These are phyloP conservation scores for Trichoderma cornu-damae DNA, from an alignment of 2,329 filamentous ascomycete genomes.

Conservation along the genomic window DNA sequence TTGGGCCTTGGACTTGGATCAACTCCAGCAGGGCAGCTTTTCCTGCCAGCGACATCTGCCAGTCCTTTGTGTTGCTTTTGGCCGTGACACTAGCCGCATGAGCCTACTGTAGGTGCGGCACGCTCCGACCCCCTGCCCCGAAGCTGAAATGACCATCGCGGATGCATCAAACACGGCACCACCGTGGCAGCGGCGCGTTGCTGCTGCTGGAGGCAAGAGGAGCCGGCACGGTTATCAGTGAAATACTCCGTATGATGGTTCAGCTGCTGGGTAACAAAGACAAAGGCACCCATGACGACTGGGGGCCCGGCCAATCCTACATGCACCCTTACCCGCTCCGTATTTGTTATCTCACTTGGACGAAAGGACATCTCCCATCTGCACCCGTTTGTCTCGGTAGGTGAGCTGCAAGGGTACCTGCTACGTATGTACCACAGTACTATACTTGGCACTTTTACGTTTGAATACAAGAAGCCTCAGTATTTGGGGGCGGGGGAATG, in stretches of 20 bases:
- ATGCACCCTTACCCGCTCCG: too few species aligned
- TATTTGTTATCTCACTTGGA: too few species aligned
- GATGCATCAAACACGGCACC: not conserved
- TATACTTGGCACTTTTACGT: not conserved
- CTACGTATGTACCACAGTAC: too few species aligned
- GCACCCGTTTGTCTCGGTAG: not conserved
- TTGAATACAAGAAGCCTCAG: not conserved
- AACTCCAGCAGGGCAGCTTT: too few species aligned
- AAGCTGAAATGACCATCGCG: not conserved
- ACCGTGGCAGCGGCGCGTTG: not conserved
- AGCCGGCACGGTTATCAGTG: not conserved
- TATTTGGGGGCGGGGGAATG: too few species aligned
- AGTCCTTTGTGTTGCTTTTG: not conserved
- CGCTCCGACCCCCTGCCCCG: not conserved
- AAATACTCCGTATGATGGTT: not conserved
- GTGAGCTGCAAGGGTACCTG: not conserved
- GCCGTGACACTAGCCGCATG: not conserved
- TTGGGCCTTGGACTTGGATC: too few species aligned
- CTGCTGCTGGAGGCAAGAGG: not conserved
- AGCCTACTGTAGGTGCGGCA: not conserved
- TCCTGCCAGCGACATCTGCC: too few species aligned
- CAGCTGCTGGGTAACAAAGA: too few species aligned
- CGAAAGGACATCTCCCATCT: not conserved
- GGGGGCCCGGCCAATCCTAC: too few species aligned
- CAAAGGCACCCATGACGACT: too few species aligned